Evolutionary conservation across 768 basidiomycete genomes (phyloP), one percentile per base, ranked within the genome.

Genomic region (Pleurotus platypus): DNA sequence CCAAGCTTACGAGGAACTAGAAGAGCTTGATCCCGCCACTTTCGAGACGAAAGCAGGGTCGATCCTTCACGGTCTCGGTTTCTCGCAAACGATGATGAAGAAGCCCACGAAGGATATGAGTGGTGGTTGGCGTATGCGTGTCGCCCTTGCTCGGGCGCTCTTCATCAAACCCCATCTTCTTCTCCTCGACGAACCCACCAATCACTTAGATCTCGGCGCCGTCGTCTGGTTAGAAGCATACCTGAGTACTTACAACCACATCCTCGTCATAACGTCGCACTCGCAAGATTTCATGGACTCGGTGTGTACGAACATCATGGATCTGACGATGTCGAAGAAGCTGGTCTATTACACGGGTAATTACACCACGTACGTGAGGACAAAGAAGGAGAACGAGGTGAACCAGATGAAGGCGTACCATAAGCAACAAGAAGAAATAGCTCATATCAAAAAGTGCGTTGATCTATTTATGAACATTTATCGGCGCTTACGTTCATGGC

Each of bases 251-350:
- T 99, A 99, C 76, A 97, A 96, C 76, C 96, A 99, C 70, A 98
- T 99, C 69, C 85, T 99, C 63, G 92, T 97, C 67, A 90, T 94
- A 77, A 96, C 94, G 6, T 94, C 90, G 49, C 96, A 99, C 77
- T 98, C 96, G n/a, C 92, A 94, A 70, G 96, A 98, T 78, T 98
- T 98, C 80, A 93, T 98, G 92, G 96, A 98, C 72, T 86, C 82
- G 37, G 86, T 98, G 47, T 98, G 96, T 76, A 98, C 96, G 63
- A 94, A 98, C 72, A 87, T 98, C 77, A 96, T 98, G 91, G 96
- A 98, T 66, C 78, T 98, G 58, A 95, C 94, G 61, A 69, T 78
- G 63, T 89, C 90, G 79, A 97, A 96, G 81, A 95, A 93, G 70
- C 79, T 98, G 56, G 78, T 91, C 40, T 97, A 97, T 72, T 98